These are phyloP conservation scores for Jatropha curcas DNA, from an alignment of 345 rosid genomes.

Conservation along the genomic window DNA sequence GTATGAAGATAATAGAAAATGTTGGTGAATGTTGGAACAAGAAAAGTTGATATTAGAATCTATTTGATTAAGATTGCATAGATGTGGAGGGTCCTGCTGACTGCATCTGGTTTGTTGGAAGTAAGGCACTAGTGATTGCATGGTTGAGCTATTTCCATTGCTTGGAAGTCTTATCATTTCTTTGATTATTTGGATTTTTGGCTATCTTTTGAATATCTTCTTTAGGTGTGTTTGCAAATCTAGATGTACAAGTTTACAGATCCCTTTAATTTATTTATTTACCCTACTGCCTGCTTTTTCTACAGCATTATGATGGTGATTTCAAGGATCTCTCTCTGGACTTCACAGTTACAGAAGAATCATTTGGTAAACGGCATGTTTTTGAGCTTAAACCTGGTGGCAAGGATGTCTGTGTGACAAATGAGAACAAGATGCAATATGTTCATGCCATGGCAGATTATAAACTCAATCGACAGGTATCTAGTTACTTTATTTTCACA, in stretches of 20 bases:
- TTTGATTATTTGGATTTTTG: background rate
- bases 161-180: background rate
- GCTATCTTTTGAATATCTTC: background rate
- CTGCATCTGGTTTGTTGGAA: background rate
- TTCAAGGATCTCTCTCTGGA: slow-evolving; percentile 82
- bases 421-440: slow-evolving; percentile 97
- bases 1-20: background rate
- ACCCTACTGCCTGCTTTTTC: slow-evolving; percentile 11
- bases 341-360: slow-evolving; percentile 89
- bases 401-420: slow-evolving; percentile 68
- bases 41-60: background rate
- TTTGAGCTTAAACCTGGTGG: slow-evolving; percentile 91
- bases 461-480: slow-evolving; percentile 94
- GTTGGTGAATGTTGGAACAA: background rate
- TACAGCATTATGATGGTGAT: slow-evolving; percentile 90
- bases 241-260: background rate
- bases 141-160: background rate
- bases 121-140: slow-evolving; percentile 3
- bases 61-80: background rate
- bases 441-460: slow-evolving; percentile 97
- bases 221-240: background rate
- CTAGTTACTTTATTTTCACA: slow-evolving; percentile 18
- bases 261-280: background rate
- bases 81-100: background rate
- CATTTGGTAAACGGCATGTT: slow-evolving; percentile 66